Conservation (phyloP, 768 basidiomycete genomes). For the Daedaleopsis sinensis region DNA sequence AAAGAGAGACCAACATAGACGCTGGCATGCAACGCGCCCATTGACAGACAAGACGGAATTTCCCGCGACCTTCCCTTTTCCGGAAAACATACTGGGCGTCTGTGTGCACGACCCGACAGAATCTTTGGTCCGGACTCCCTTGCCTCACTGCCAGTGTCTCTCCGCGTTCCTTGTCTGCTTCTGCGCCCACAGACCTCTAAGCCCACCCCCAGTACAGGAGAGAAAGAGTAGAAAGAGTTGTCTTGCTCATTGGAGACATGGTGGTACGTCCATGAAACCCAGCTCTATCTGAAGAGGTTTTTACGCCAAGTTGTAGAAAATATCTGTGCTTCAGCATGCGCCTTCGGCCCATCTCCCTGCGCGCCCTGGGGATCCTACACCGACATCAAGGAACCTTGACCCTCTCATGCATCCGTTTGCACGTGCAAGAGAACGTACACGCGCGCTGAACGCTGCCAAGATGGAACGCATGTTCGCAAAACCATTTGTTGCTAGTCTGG, state of each 20-base stretch:
- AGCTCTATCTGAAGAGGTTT: no score
- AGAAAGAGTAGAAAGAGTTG: no score
- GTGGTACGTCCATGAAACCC: slow-evolving; percentile 13
- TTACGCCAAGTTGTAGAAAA: slow-evolving; percentile 59
- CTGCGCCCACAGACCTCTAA: background rate
- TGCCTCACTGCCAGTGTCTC: no score
- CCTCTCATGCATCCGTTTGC: slow-evolving; percentile 96
- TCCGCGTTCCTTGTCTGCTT: no score
- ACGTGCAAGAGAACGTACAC: slow-evolving; percentile 87
- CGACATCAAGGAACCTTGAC: slow-evolving; percentile 88
- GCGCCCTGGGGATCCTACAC: slow-evolving; percentile 82
- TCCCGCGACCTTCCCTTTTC: no score
- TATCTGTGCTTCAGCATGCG: slow-evolving; percentile 84
- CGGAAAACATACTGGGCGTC: no score
- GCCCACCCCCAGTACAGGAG: no score
- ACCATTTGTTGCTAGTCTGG: slow-evolving; percentile 87
- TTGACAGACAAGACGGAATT: no score
- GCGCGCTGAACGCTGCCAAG: slow-evolving; percentile 94
- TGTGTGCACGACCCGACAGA: no score
- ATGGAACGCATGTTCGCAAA: slow-evolving; percentile 99
- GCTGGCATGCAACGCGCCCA: no score
- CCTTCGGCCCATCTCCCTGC: slow-evolving; percentile 72
- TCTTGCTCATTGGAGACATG: slow-evolving; percentile 2
- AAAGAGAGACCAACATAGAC: background rate
- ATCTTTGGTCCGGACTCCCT: no score